Evolutionary conservation across 2,329 filamentous ascomycete species (phyloP), one percentile per base, ranked within the genome.

Genomic region (Leptodontidium sp.): DNA sequence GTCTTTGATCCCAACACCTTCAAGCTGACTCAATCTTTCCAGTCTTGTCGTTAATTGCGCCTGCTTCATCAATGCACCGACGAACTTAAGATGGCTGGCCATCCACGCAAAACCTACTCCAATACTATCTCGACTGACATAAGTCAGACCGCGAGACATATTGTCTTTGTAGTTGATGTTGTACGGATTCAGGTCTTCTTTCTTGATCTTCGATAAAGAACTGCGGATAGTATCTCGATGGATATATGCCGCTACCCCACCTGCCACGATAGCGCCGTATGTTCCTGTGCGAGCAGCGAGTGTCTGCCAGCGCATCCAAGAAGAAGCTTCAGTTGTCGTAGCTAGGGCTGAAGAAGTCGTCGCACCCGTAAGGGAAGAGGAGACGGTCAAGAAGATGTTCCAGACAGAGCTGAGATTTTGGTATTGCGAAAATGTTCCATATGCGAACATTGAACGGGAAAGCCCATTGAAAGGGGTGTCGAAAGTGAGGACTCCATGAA

Each of bases 381-480:
- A 83, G 2, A 87, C 74, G 0, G 85, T 84, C 0, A 85, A 85
- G 83, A 87, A 86, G 74, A 86, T 82, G 68, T 87, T 87, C 79
- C 86, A 87, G 47, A 87, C 84, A 58, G 79, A 82, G 76, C 81
- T 85, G 71, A 88, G 84, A 67, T 87, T 87, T 68, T 85, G 82
- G 74, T 88, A 88, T 77, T 87, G 87, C 62, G 84, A 86, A 66
- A 88, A 88, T 40, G 86, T 86, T 55, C 86, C 86, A 70, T 88
- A 88, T 55, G 87, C 86, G 69, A 88, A 88, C 85, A 88, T 87
- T 61, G 84, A 85, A 14, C 86, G 80, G 2, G 86, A 84, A 17
- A 88, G 84, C 7, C 90, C 90, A 67, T 93, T 89, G 79, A 91
- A 97, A 0, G 94, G 94, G 0, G 94, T 97, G 79, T 97, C 93